Evolutionary conservation across 2,329 filamentous ascomycete genomes (phyloP).

Genomic region (Fusarium floridanum): DNA sequence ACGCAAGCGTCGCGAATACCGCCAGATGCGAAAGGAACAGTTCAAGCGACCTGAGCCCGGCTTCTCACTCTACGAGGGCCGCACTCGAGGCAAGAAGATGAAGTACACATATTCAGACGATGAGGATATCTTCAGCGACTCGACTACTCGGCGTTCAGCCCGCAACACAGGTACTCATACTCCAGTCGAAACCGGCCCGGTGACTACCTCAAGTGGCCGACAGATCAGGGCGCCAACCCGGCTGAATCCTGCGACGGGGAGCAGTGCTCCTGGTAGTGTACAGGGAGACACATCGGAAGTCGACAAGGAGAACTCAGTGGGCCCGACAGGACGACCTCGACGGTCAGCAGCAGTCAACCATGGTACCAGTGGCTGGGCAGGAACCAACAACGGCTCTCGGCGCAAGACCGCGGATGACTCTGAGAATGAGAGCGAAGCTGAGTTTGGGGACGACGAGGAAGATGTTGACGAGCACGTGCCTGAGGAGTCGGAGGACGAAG

Average conservation of each 20-base stretch:
- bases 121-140: conserved; percentile 79
- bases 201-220: conserved; percentile 87
- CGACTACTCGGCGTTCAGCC: conserved; percentile 74
- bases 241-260: conserved; percentile 71
- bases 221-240: conserved; percentile 80
- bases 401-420: conserved; percentile 64
- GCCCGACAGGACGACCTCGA: conserved; percentile 62
- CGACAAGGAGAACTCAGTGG: conserved; percentile 56
- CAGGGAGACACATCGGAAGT: conserved; percentile 59
- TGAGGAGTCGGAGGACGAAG: conserved; percentile 70
- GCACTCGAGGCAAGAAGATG: conserved; percentile 94
- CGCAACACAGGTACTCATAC: conserved; percentile 82
- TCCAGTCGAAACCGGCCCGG: conserved; percentile 73
- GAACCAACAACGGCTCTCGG: conserved; percentile 50
- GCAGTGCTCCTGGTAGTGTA: conserved; percentile 61
- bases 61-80: conserved; percentile 94
- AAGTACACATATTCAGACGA: conserved; percentile 97
- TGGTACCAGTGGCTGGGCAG: conserved; percentile 63
- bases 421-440: conserved; percentile 79
- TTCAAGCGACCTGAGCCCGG: conserved; percentile 90
- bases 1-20: conserved; percentile 92
- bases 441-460: conserved; percentile 81
- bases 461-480: conserved; percentile 76
- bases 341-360: conserved; percentile 64
- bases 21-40: conserved; percentile 84